A percentile compares a stretch with the other conserved stretches of the same genome.
These are phyloP conservation scores for Yarrowia yakushimensis DNA, from an alignment of 805 yeast species.

Conservation along the genomic window DNA sequence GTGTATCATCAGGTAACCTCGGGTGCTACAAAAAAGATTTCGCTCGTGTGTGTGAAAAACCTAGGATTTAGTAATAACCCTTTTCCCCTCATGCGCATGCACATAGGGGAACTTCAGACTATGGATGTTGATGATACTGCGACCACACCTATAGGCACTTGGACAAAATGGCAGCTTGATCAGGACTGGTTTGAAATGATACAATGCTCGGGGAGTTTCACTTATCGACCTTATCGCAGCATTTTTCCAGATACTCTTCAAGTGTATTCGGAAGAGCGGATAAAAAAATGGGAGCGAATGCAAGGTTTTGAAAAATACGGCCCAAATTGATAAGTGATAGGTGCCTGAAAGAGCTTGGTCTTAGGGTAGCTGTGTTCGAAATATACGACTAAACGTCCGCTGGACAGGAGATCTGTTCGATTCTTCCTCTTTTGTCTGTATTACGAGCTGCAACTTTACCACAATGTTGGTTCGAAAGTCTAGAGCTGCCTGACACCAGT, in stretches of 20 bases:
- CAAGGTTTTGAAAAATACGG: neutral
- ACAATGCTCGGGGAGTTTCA: neutral
- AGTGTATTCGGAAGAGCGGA: no score
- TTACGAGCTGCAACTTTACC: neutral
- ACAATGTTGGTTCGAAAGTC: neutral
- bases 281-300: no score
- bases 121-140: no score
- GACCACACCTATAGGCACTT: no score
- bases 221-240: neutral
- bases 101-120: neutral
- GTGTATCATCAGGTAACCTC: no score
- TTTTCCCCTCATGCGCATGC: neutral
- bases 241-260: neutral
- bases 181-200: neutral
- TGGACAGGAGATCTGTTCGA: neutral
- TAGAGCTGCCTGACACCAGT: neutral
- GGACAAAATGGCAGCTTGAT: no score
- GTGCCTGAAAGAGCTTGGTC: no score
- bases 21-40: neutral
- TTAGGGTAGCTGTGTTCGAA: no score
- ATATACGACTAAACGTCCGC: neutral
- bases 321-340: neutral
- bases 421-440: neutral
- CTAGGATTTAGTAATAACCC: neutral
- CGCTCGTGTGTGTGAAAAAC: neutral